These are phyloP conservation scores for Auricularia heimuer DNA, from an alignment of 768 basidiomycete species.

Conservation along the genomic window DNA sequence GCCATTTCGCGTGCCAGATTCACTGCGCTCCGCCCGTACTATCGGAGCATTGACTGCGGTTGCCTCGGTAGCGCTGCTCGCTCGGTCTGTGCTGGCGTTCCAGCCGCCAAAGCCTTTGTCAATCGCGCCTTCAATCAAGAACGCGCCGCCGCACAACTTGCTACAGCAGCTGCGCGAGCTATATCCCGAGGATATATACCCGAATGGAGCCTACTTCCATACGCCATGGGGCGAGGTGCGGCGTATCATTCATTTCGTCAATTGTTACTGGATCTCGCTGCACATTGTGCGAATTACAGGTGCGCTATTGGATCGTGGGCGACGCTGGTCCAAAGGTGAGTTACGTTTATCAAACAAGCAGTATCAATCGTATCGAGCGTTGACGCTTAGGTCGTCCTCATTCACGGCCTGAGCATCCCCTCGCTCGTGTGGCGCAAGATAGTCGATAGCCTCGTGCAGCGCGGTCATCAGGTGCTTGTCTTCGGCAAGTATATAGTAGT, in stretches of 20 bases:
- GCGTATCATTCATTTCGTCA: neutral
- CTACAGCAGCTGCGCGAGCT: constrained; percentile 23
- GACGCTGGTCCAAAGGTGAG: constrained; percentile 34
- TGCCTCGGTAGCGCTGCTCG: neutral
- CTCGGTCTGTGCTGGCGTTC: neutral
- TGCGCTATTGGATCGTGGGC: neutral
- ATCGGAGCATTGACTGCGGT: neutral
- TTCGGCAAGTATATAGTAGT: constrained; percentile 41
- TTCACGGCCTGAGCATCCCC: constrained; percentile 71
- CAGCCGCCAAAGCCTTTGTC: neutral
- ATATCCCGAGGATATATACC: constrained; percentile 63
- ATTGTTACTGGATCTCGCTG: neutral
- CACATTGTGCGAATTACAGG: neutral
- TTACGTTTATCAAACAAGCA: too few species aligned
- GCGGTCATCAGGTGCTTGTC: constrained; percentile 63
- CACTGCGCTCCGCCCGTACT: neutral
- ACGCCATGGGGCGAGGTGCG: neutral
- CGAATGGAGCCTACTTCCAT: constrained; percentile 14
- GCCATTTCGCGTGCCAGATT: neutral
- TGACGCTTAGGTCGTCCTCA: constrained; percentile 49
- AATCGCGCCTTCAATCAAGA: neutral
- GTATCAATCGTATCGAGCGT: too few species aligned
- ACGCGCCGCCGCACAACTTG: neutral
- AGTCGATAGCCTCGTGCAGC: constrained; percentile 51
- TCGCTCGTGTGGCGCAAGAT: constrained; percentile 71